phyloP scores from a whole-genome alignment of 306 rosid genomes.

The Ziziphus jujuba region DNA sequence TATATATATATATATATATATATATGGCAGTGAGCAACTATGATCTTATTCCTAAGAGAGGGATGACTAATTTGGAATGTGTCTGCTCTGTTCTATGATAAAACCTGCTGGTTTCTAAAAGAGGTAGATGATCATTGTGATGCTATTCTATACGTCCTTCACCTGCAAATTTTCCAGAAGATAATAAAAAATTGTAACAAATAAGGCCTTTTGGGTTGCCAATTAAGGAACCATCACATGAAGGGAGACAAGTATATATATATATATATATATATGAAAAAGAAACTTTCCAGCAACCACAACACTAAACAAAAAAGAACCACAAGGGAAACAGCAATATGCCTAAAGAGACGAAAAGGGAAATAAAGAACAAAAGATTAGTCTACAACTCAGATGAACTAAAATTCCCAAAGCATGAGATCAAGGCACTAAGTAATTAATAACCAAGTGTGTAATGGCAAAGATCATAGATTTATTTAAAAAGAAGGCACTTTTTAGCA shows the following conservation, averaged over 20 bases:
- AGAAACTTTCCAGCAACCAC: background rate
- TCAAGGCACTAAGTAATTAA: background rate
- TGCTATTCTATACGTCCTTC: constrained; percentile 97
- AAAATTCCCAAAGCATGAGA: background rate
- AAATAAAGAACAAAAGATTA: too few species aligned
- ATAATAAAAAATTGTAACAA: constrained; percentile 3
- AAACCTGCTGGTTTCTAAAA: constrained; percentile 98
- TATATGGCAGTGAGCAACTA: too few species aligned
- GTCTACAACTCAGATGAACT: background rate
- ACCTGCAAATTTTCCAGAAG: constrained; percentile 65
- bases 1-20: too few species aligned
- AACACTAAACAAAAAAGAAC: background rate
- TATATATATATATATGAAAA: too few species aligned
- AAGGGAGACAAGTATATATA: too few species aligned
- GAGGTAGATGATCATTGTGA: constrained; percentile 84
- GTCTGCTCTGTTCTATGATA: too few species aligned
- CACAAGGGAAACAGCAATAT: background rate
- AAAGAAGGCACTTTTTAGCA: constrained; percentile 6
- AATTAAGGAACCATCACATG: too few species aligned
- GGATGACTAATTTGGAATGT: too few species aligned
- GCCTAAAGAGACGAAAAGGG: too few species aligned
- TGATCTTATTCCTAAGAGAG: too few species aligned
- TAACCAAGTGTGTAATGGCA: background rate
- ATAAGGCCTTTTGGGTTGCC: background rate
- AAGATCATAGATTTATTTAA: background rate